These are phyloP conservation scores for Micractinium sp. DNA, from an alignment of 139 green algal genomes.

Conservation along the genomic window DNA sequence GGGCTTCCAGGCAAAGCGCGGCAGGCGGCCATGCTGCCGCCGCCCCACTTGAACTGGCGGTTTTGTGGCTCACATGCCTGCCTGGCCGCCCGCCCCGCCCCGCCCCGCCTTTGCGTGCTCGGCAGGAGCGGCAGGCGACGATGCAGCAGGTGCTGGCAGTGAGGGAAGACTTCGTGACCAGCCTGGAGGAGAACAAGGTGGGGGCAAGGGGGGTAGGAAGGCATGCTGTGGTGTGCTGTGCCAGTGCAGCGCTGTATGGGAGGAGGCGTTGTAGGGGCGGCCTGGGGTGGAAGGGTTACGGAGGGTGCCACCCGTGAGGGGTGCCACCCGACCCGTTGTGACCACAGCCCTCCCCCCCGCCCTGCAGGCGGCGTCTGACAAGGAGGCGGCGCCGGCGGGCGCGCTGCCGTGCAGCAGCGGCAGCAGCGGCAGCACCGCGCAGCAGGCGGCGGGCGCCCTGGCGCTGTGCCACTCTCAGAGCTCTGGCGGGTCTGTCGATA, in stretches of 20 bases:
- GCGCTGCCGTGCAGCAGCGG: background rate
- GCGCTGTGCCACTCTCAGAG: background rate
- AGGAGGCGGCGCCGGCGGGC: no score
- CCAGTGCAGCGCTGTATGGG: background rate
- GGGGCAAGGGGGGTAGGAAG: background rate
- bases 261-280: background rate
- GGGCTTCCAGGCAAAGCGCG: no score
- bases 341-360: no score
- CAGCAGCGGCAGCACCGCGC: background rate
- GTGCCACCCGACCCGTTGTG: no score
- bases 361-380: no score
- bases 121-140: slow-evolving; percentile 13
- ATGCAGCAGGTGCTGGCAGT: slow-evolving; percentile 35
- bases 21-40: no score
- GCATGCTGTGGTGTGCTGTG: background rate
- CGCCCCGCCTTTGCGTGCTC: no score
- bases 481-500: no score
- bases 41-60: no score
- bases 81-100: no score
- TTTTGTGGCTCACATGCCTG: no score
- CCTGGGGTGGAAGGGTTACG: background rate
- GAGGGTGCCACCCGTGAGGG: no score
- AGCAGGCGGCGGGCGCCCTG: background rate
- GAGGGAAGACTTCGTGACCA: slow-evolving; percentile 33
- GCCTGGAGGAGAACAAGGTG: slow-evolving; percentile 52